Conservation (phyloP, 2,329 filamentous ascomycete species). For the Colletotrichum higginsianum region DNA sequence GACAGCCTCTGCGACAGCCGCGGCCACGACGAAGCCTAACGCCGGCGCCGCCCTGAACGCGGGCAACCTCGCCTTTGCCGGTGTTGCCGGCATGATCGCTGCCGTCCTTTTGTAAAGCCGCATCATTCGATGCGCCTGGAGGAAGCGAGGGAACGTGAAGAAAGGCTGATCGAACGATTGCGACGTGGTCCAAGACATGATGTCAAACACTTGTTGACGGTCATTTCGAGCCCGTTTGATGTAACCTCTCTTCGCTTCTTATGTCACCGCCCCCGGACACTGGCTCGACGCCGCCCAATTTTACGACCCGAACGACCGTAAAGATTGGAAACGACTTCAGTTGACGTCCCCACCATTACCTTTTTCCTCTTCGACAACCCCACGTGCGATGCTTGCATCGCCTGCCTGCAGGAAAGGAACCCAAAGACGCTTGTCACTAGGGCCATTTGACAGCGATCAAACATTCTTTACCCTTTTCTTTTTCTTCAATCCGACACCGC, state of each 20-base stretch:
- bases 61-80: constrained; percentile 63
- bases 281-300: constrained; percentile 19
- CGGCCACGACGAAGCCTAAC: constrained; percentile 46
- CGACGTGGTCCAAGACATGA: constrained; percentile 20
- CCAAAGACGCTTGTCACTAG: constrained; percentile 32
- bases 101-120: constrained; percentile 65
- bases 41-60: constrained; percentile 57
- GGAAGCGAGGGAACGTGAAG: background rate
- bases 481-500: constrained; percentile 8
- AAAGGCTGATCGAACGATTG: background rate
- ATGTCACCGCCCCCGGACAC: constrained; percentile 20
- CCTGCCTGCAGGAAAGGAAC: constrained; percentile 41
- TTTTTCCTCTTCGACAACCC: constrained; percentile 36
- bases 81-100: constrained; percentile 64
- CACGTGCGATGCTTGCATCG: constrained; percentile 36
- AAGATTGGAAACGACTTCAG: constrained; percentile 26
- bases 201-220: constrained; percentile 1
- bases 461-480: constrained; percentile 22
- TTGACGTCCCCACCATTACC: constrained; percentile 32
- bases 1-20: constrained; percentile 45
- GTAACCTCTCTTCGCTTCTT: constrained; percentile 37
- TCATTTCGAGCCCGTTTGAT: constrained; percentile 35
- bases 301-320: constrained; percentile 35
- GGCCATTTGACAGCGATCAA: constrained; percentile 36
- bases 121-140: background rate